Evolutionary conservation across 208 protist species (phyloP).

Genomic region (Leishmania gerbilli): DNA sequence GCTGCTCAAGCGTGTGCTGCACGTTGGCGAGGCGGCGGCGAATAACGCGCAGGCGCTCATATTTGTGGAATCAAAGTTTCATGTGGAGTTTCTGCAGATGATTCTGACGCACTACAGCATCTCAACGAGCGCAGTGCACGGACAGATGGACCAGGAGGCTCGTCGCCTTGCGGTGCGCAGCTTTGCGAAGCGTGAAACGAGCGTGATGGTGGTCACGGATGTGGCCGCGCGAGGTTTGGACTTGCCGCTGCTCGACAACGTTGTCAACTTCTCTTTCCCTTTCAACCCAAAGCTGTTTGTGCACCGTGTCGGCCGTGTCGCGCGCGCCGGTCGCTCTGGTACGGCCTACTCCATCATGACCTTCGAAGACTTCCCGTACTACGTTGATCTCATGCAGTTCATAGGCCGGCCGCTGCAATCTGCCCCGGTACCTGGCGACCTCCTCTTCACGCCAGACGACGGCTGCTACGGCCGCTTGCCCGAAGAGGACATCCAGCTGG

Average conservation of each 20-base stretch:
- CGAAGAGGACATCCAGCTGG: slow-evolving; percentile 85
- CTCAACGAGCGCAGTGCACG: slow-evolving; percentile 89
- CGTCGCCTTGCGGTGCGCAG: slow-evolving; percentile 95
- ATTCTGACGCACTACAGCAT: slow-evolving; percentile 90
- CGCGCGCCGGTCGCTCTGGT: slow-evolving; percentile 97
- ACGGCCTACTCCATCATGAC: slow-evolving; percentile 95
- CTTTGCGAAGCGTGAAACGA: slow-evolving; percentile 90
- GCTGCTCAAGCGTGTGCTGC: slow-evolving; percentile 90
- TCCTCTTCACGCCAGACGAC: slow-evolving; percentile 83
- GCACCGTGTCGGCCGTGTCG: slow-evolving; percentile 98
- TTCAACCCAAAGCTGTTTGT: slow-evolving; percentile 97
- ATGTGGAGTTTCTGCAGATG: slow-evolving; percentile 96
- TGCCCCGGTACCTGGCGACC: slow-evolving; percentile 46
- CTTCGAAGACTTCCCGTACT: slow-evolving; percentile 96
- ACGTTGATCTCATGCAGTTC: slow-evolving; percentile 90
- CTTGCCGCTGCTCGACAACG: slow-evolving; percentile 98
- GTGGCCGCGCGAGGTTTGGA: slow-evolving; percentile 99
- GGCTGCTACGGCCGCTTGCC: slow-evolving; percentile 89
- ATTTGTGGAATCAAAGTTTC: slow-evolving; percentile 97
- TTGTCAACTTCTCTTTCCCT: slow-evolving; percentile 99
- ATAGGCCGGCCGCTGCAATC: slow-evolving; percentile 76
- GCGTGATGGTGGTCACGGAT: slow-evolving; percentile 99
- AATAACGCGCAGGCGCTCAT: slow-evolving; percentile 94
- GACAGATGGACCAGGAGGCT: slow-evolving; percentile 97
- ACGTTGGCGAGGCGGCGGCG: slow-evolving; percentile 44